A percentile compares a stretch with the other conserved stretches of the same genome.
Conservation (phyloP, 345 rosid species). For the Sisymbrium altissimum region DNA sequence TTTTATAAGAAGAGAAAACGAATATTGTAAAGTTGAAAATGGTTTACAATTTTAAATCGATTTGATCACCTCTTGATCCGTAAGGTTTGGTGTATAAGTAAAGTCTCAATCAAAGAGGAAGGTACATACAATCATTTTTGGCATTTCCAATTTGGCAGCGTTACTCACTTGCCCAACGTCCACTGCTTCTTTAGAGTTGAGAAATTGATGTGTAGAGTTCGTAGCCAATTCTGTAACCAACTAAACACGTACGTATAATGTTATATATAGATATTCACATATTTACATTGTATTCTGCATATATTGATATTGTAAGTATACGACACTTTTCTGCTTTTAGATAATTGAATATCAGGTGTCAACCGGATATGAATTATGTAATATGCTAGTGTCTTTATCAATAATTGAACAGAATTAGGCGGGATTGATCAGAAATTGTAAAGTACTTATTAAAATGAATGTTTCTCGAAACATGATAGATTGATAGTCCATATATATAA, state of each 20-base stretch:
- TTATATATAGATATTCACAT: neutral
- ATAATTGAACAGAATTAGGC: neutral
- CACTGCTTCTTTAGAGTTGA: slow-evolving; percentile 22
- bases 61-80: slow-evolving; percentile 1
- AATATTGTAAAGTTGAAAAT: neutral
- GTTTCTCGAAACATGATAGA: neutral
- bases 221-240: slow-evolving; percentile 9
- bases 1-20: neutral
- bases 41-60: neutral
- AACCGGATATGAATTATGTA: neutral
- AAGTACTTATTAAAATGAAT: neutral
- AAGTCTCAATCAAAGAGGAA: slow-evolving; percentile 34
- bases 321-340: neutral
- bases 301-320: neutral
- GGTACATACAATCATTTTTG: slow-evolving; percentile 24
- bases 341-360: neutral
- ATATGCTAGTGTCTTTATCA: neutral
- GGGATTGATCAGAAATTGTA: neutral
- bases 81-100: slow-evolving; percentile 24
- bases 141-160: slow-evolving; percentile 28
- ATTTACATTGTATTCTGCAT: neutral
- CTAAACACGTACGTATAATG: neutral
- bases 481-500: neutral
- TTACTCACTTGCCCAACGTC: slow-evolving; percentile 27
- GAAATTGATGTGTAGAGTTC: slow-evolving; percentile 2